Conservation (phyloP, 179 eudicot genomes). For the Sideroxylon spinosum region DNA sequence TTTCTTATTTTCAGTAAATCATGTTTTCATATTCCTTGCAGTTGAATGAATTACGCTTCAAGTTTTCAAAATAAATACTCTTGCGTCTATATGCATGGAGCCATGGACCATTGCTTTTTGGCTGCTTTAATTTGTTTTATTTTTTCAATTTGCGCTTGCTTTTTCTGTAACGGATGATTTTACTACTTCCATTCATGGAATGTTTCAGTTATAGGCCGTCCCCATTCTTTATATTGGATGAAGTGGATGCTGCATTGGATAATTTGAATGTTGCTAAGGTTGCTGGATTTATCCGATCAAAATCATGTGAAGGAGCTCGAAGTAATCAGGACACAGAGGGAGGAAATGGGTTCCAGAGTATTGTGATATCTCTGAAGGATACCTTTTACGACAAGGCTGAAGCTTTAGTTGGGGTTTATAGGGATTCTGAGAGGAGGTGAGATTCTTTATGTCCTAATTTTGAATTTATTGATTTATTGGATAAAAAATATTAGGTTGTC, state of each 20-base stretch:
- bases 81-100: too few species aligned
- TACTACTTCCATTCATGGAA: neutral
- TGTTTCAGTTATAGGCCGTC: conserved; percentile 84
- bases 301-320: conserved; percentile 70
- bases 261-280: conserved; percentile 96
- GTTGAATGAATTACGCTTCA: neutral
- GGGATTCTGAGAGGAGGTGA: conserved; percentile 83
- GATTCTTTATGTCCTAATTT: conserved; percentile 12
- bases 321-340: conserved; percentile 44
- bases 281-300: conserved; percentile 94
- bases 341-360: conserved; percentile 89
- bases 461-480: neutral
- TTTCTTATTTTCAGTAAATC: neutral
- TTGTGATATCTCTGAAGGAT: conserved; percentile 95
- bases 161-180: conserved; percentile 12
- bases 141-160: conserved; percentile 2
- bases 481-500: neutral
- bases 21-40: neutral
- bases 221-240: conserved; percentile 96
- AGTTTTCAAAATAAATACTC: neutral
- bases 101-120: too few species aligned
- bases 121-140: too few species aligned
- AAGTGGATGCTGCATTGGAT: conserved; percentile 98
- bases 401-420: conserved; percentile 94
- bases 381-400: conserved; percentile 97